These are phyloP conservation scores for Xylariales sp. DNA, from an alignment of 2,329 filamentous ascomycete genomes.

Conservation along the genomic window DNA sequence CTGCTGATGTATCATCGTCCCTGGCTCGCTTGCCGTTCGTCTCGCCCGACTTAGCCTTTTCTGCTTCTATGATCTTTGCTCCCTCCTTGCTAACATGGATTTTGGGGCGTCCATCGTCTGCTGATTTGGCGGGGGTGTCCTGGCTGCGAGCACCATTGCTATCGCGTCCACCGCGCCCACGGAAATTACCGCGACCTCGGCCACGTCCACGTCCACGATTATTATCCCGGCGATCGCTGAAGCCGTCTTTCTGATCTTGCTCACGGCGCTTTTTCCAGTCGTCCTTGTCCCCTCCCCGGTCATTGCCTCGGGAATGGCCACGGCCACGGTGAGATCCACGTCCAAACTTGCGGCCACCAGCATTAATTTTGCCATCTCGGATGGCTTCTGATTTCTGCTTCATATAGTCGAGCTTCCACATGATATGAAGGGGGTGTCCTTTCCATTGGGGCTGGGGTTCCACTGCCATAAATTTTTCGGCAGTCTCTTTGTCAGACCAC, in stretches of 20 bases:
- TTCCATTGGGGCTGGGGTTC: constrained; percentile 88
- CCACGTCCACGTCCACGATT: constrained; percentile 54
- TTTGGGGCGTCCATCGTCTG: constrained; percentile 54
- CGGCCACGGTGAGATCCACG: constrained; percentile 50
- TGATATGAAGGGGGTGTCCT: constrained; percentile 80
- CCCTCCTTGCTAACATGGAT: constrained; percentile 59
- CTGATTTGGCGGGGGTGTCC: constrained; percentile 47
- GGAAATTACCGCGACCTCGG: constrained; percentile 55
- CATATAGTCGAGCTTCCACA: constrained; percentile 89
- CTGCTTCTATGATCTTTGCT: constrained; percentile 50
- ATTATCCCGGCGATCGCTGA: constrained; percentile 59
- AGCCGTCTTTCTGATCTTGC: constrained; percentile 70
- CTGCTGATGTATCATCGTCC: constrained; percentile 60
- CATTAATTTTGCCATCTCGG: constrained; percentile 74
- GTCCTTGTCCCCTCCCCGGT: constrained; percentile 57
- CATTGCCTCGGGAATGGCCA: constrained; percentile 53
- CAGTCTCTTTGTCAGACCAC: constrained; percentile 82
- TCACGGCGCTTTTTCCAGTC: constrained; percentile 75
- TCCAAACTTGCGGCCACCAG: constrained; percentile 57
- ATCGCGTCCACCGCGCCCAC: constrained; percentile 55
- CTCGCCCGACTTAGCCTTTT: constrained; percentile 37
- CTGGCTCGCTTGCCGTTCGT: constrained; percentile 65
- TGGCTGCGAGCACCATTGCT: constrained; percentile 52
- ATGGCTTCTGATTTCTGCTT: constrained; percentile 81
- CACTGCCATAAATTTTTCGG: constrained; percentile 81